These are phyloP conservation scores for Vachellia pachyceras DNA, from an alignment of 306 rosid species.

Conservation along the genomic window DNA sequence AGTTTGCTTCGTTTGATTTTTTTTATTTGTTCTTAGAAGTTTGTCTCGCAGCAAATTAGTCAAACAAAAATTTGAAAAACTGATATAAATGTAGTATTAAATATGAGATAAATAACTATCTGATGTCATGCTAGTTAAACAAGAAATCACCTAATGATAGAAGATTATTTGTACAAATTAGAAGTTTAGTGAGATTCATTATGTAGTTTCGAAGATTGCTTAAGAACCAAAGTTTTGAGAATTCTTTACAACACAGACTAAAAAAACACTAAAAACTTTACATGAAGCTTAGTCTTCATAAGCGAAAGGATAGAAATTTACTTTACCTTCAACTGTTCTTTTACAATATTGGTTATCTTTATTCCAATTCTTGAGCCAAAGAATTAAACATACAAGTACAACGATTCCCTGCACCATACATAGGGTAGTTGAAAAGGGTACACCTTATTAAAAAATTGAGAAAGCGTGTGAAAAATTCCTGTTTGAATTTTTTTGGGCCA, in stretches of 20 bases:
- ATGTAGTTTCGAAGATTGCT: background rate
- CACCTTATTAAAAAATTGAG: background rate
- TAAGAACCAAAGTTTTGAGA: background rate
- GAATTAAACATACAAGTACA: constrained; percentile 27
- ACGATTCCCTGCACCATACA: constrained; percentile 19
- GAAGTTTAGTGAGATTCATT: too few species aligned
- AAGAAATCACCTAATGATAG: background rate
- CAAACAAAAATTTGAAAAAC: background rate
- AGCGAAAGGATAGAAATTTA: background rate
- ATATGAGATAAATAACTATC: background rate
- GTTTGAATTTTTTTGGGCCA: too few species aligned
- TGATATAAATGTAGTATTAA: background rate
- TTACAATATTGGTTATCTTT: background rate
- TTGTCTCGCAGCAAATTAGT: background rate
- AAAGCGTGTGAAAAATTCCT: too few species aligned
- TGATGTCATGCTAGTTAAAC: background rate
- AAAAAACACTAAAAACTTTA: background rate
- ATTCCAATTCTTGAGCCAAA: constrained; percentile 17
- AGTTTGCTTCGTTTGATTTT: background rate
- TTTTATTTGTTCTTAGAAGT: background rate
- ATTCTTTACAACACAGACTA: background rate
- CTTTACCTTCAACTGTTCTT: background rate
- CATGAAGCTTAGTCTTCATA: background rate
- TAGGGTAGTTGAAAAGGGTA: background rate
- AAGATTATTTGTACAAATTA: background rate